Conservation (phyloP, 768 basidiomycete genomes). For the Leccinum boreale region DNA sequence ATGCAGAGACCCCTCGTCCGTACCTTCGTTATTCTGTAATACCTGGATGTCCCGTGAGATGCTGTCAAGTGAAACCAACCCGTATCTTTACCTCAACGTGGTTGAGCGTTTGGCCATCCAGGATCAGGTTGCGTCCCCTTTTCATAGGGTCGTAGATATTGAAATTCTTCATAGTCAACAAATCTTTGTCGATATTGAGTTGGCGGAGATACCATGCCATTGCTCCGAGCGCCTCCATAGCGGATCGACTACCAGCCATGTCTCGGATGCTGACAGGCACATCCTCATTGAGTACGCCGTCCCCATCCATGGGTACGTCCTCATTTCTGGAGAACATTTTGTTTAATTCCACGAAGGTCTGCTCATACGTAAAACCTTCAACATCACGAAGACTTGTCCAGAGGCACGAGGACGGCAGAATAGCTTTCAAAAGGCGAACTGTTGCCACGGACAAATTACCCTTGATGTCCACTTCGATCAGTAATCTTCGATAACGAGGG, state of each 20-base stretch:
- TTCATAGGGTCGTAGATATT: conserved; percentile 96
- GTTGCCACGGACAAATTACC: conserved; percentile 85
- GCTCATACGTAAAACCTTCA: conserved; percentile 79
- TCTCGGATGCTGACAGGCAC: conserved; percentile 73
- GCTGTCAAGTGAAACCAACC: neutral
- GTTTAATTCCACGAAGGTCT: conserved; percentile 66
- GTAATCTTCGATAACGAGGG: neutral
- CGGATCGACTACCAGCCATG: conserved; percentile 60
- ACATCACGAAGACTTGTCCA: conserved; percentile 84
- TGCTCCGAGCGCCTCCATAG: conserved; percentile 84
- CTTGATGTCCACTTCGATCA: conserved; percentile 36
- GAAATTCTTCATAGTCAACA: conserved; percentile 95
- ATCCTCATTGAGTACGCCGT: conserved; percentile 30
- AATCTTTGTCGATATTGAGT: conserved; percentile 93
- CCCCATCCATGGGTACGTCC: conserved; percentile 47
- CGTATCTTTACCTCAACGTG: conserved; percentile 75
- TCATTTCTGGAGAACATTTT: conserved; percentile 54
- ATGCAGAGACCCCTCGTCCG: conserved; percentile 84
- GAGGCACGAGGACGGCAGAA: conserved; percentile 75
- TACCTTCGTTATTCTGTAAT: conserved; percentile 89
- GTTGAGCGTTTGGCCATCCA: conserved; percentile 93
- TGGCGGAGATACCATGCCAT: conserved; percentile 95
- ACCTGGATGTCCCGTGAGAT: conserved; percentile 44
- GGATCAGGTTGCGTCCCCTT: conserved; percentile 74
- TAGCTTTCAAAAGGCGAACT: conserved; percentile 73